Evolutionary conservation across 169 alveolate genomes (phyloP).

Genomic region (Amoebophrya sp.): DNA sequence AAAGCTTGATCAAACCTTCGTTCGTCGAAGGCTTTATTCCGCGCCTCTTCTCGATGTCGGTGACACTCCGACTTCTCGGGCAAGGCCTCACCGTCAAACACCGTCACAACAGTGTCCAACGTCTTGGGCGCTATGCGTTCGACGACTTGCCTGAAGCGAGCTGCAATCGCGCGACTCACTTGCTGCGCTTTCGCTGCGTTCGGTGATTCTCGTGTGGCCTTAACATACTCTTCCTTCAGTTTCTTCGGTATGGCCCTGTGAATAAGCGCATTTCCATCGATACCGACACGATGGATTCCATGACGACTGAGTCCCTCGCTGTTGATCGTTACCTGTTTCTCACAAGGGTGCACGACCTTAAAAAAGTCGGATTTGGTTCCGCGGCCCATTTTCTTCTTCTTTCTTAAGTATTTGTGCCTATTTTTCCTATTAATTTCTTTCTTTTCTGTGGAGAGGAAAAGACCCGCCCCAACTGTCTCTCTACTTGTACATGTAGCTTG

Average conservation of each 20-base stretch:
- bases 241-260: not conserved
- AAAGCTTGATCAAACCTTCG: not conserved
- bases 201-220: not conserved
- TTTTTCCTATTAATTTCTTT: too few relatives aligned
- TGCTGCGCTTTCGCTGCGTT: not conserved
- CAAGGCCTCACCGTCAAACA: not conserved
- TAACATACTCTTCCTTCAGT: not conserved
- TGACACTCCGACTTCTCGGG: slow-evolving; percentile 6
- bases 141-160: not conserved
- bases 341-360: not conserved
- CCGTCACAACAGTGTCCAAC: not conserved
- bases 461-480: not conserved
- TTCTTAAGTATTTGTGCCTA: too few relatives aligned
- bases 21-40: not conserved
- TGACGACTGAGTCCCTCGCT: not conserved
- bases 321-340: not conserved
- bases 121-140: not conserved
- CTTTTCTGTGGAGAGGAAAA: not conserved
- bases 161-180: not conserved
- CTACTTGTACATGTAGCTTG: too few relatives aligned
- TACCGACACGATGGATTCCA: not conserved
- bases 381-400: not conserved
- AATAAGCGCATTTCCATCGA: slow-evolving; percentile 6
- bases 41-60: not conserved
- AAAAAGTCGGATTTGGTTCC: not conserved